Percentiles rank a stretch among this genome's conserved stretches.
Conservation (phyloP, 2,329 filamentous ascomycete species). For the Aspergillus latus region DNA sequence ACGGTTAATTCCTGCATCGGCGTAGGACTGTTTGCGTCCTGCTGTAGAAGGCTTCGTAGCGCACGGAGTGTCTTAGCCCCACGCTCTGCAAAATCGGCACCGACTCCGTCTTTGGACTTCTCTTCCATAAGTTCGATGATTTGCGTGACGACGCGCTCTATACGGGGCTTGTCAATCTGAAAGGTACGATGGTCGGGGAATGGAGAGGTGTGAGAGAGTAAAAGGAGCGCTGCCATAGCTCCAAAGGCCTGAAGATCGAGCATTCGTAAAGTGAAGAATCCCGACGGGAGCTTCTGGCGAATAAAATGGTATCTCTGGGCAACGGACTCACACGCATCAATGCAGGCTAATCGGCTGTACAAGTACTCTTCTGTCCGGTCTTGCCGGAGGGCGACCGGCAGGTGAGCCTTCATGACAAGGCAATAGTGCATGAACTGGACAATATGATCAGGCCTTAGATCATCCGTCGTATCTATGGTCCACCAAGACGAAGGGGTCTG, state of each 20-base stretch:
- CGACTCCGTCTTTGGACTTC: conserved; percentile 8
- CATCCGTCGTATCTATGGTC: background rate
- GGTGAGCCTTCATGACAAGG: conserved; percentile 18
- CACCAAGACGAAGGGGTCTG: conserved; percentile 19
- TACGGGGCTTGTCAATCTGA: conserved; percentile 12
- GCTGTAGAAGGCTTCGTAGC: conserved; percentile 14
- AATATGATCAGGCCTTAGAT: conserved; percentile 14
- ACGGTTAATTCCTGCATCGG: conserved; percentile 12
- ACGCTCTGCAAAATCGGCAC: conserved; percentile 12
- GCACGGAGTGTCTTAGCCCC: conserved; percentile 13
- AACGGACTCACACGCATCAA: conserved; percentile 19
- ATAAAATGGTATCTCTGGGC: conserved; percentile 15
- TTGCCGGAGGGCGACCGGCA: conserved; percentile 18
- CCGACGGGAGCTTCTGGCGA: conserved; percentile 14
- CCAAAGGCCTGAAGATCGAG: conserved; percentile 22
- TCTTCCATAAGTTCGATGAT: conserved; percentile 14
- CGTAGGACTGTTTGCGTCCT: conserved; percentile 2
- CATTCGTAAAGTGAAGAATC: conserved; percentile 16
- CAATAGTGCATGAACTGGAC: conserved; percentile 21
- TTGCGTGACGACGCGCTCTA: conserved; percentile 7
- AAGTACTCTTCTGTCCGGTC: conserved; percentile 14
- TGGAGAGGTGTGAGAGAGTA: conserved; percentile 14
- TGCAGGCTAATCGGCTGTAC: conserved; percentile 20
- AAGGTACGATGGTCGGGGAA: conserved; percentile 10
- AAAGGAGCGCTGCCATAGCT: conserved; percentile 16